phyloP scores from a whole-genome alignment of 768 basidiomycete species.

The Chlorophyllum brunneum region DNA sequence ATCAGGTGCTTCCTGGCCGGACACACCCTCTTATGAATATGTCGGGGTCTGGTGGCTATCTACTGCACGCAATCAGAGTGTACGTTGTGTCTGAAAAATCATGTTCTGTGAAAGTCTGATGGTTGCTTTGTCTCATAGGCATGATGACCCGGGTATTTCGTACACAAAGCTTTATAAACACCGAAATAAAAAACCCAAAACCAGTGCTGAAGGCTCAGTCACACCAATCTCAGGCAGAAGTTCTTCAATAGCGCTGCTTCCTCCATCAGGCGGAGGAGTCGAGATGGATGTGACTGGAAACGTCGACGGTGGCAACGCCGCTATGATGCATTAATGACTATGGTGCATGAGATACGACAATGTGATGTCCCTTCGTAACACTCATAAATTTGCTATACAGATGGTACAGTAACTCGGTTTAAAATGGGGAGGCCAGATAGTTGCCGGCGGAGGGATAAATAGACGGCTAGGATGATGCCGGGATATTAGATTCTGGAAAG shows the following conservation, averaged over 20 bases:
- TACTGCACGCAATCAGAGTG: constrained; percentile 87
- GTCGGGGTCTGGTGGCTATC: constrained; percentile 84
- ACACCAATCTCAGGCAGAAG: constrained; percentile 5
- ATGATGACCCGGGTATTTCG: constrained; percentile 61
- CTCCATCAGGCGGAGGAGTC: neutral
- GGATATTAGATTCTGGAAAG: constrained; percentile 45
- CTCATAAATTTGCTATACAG: neutral
- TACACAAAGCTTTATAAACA: constrained; percentile 48
- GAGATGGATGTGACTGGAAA: neutral
- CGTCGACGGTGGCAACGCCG: neutral
- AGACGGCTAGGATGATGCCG: neutral
- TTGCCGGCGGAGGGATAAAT: neutral
- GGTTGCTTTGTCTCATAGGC: constrained; percentile 32
- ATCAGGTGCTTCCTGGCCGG: constrained; percentile 92
- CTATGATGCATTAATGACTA: neutral
- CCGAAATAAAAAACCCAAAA: constrained; percentile 33
- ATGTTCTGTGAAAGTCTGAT: neutral
- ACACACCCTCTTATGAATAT: constrained; percentile 95
- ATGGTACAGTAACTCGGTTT: neutral
- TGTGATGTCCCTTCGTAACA: neutral
- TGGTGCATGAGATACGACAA: constrained; percentile 1
- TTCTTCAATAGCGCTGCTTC: neutral
- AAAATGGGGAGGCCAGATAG: neutral
- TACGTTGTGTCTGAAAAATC: constrained; percentile 26
- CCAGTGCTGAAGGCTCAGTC: constrained; percentile 12